These are phyloP conservation scores for Sechiopsis laciniata DNA, from an alignment of 306 rosid genomes.

Conservation along the genomic window DNA sequence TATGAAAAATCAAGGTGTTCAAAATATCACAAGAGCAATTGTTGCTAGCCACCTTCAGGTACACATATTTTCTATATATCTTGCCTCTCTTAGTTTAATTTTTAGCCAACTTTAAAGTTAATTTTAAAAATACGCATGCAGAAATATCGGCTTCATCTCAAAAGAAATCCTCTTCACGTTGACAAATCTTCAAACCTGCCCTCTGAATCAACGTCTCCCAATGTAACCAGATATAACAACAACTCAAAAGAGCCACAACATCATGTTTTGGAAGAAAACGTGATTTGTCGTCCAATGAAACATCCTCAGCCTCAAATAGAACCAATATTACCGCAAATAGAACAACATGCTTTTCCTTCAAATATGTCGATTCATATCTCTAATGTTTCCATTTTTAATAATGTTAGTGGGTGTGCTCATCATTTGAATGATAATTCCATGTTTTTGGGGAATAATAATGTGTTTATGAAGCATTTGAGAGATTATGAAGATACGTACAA, in stretches of 20 bases:
- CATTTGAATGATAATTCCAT: not conserved
- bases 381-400: not conserved
- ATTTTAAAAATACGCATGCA: not conserved
- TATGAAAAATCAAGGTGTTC: not conserved
- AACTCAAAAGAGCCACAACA: not conserved
- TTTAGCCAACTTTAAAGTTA: not conserved
- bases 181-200: not conserved
- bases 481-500: not conserved
- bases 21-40: not conserved
- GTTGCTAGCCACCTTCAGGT: not conserved
- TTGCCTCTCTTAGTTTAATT: not conserved
- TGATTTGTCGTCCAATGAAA: not conserved
- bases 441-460: not conserved
- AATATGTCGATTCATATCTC: not conserved
- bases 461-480: not conserved
- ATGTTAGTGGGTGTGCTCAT: not conserved
- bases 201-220: not conserved
- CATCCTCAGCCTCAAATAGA: not conserved
- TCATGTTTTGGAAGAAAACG: not conserved
- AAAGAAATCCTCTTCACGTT: not conserved
- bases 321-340: not conserved
- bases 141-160: not conserved
- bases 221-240: not conserved
- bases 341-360: not conserved
- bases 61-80: not conserved